Conservation (phyloP, 1,284 basidiomycete genomes). For the Tetrapyrgos nigripes region DNA sequence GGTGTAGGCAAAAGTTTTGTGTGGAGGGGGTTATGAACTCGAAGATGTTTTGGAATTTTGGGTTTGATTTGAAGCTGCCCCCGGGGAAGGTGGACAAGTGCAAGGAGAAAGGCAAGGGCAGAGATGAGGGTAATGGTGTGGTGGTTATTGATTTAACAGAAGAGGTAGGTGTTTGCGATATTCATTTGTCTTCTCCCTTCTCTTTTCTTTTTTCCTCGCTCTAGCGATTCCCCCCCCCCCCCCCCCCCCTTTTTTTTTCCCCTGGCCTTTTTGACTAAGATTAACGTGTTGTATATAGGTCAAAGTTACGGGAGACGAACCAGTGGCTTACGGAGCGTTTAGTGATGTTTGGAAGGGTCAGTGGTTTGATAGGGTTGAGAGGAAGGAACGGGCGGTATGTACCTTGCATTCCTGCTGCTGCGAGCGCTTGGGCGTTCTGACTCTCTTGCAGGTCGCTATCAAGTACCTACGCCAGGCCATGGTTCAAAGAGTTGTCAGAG, state of each 20-base stretch:
- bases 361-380: constrained; percentile 54
- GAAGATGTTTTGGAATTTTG: constrained; percentile 51
- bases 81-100: background rate
- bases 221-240: no score
- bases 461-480: constrained; percentile 63
- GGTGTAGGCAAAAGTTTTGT: constrained; percentile 58
- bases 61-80: background rate
- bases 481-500: constrained; percentile 49
- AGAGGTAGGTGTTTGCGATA: constrained; percentile 43
- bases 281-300: constrained; percentile 16
- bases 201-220: constrained; percentile 3
- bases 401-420: background rate
- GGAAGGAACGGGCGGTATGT: constrained; percentile 41
- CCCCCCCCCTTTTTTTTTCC: no score
- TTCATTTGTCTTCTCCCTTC: background rate
- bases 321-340: constrained; percentile 58
- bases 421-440: background rate
- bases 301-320: constrained; percentile 34
- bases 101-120: constrained; percentile 25
- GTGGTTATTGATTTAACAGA: constrained; percentile 60
- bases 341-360: constrained; percentile 65
- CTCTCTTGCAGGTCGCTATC: constrained; percentile 50
- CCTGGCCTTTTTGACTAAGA: background rate
- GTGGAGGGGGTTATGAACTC: constrained; percentile 59
- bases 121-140: constrained; percentile 40